These are phyloP conservation scores for Afroboletus lepidellus DNA, from an alignment of 1,284 basidiomycete species.

Conservation along the genomic window DNA sequence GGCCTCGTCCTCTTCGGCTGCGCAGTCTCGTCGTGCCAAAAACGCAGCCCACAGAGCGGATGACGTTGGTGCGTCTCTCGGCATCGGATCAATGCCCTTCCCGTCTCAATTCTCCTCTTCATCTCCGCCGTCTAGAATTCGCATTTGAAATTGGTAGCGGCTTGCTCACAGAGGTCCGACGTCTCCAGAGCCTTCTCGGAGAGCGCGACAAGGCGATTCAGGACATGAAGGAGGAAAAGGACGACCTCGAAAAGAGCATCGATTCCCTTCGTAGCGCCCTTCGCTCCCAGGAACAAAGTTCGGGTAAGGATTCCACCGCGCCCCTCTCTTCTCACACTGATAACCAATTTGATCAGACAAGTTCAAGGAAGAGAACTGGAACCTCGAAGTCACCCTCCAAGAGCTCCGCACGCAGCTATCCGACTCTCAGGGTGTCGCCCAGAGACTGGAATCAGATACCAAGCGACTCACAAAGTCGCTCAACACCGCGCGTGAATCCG, in stretches of 20 bases:
- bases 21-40: conserved; percentile 79
- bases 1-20: conserved; percentile 51
- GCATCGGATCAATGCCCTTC: conserved; percentile 1
- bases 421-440: conserved; percentile 63
- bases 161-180: conserved; percentile 82
- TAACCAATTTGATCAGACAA: conserved; percentile 51
- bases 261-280: conserved; percentile 71
- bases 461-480: conserved; percentile 79
- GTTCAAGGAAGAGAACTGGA: conserved; percentile 98
- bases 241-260: conserved; percentile 73
- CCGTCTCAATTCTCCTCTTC: conserved; percentile 17
- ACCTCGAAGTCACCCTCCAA: conserved; percentile 91
- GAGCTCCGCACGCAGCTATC: conserved; percentile 75
- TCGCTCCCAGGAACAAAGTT: conserved; percentile 72
- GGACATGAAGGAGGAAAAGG: conserved; percentile 85
- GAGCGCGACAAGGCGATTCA: conserved; percentile 88
- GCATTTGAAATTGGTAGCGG: conserved; percentile 95
- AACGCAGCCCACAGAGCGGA: conserved; percentile 83
- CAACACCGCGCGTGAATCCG: conserved; percentile 69
- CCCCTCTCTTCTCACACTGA: not conserved
- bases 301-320: conserved; percentile 50
- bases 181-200: conserved; percentile 82
- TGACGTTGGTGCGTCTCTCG: conserved; percentile 64
- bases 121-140: conserved; percentile 61
- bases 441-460: conserved; percentile 80